Evolutionary conservation across 371 early-diverging fungal species (phyloP), one percentile per base, ranked within the genome.

Genomic region (Zychaea mexicana): DNA sequence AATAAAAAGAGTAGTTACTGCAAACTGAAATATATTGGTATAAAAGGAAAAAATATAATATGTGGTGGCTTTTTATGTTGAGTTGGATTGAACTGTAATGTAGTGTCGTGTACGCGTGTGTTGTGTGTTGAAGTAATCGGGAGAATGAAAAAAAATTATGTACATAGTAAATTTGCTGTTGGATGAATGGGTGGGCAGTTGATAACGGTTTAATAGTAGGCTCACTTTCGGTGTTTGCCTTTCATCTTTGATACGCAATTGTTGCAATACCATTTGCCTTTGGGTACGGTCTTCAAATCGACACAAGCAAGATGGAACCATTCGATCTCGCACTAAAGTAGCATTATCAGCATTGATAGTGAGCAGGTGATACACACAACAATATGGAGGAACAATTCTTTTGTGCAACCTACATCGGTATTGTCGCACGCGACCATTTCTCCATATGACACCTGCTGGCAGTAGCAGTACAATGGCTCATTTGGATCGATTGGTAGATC

Each of bases 361-460:
- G 2, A 46, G 30, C 10, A 31, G 21, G 32, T 32, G 21, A 28
- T 7, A 30, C 33, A 55, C 19, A 45, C 21, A 12, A 53, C 21
- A 19, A 24, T 12, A 42, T 17, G n/a, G 15, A 4, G 42, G n/a
- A 42, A 42, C 4, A 15, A 6, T 13, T 12, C 33, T 21, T 61
- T 52, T 49, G 9, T 22, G 5, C 39, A 10, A 77, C 84, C 69
- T 86, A 93, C 94, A 62, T 94, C 94, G 15, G 84, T 83, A 59
- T 95, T 92, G 69, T 98, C 98, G 74, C 98, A 98, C 17, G 92
- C 98, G 56, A 98, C 93, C 98, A 98, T 98, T 60, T 96, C 95
- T 15, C 98, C 98, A 70, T 88, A 97, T 19, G 96, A 96, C 5
- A 98, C 94, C 73, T 96, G 94, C 53, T 92, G 87, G 63, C 98